Percentiles rank a stretch among this genome's conserved stretches.
These are phyloP conservation scores for Fraxinus latifolia DNA, from an alignment of 305 asterid species.

Conservation along the genomic window DNA sequence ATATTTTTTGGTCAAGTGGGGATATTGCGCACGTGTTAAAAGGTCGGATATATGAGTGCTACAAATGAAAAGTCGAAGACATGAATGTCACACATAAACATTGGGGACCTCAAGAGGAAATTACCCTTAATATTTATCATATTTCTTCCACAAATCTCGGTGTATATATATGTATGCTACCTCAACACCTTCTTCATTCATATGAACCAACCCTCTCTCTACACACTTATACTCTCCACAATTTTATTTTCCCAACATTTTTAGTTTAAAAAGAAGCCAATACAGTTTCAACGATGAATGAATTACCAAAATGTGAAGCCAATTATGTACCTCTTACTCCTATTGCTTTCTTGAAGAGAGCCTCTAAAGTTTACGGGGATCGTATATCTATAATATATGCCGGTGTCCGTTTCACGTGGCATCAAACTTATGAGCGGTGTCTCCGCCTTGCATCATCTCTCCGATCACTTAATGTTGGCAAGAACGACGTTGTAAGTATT, in stretches of 20 bases:
- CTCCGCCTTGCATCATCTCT: constrained; percentile 55
- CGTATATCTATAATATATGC: constrained; percentile 39
- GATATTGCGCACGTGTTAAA: too few relatives aligned
- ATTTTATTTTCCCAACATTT: not conserved
- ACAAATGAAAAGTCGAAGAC: not conserved
- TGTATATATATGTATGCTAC: not conserved
- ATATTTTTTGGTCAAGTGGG: too few relatives aligned
- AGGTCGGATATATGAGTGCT: too few relatives aligned
- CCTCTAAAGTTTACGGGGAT: constrained; percentile 37
- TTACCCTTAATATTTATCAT: not conserved
- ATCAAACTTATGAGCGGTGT: constrained; percentile 46
- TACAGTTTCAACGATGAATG: constrained; percentile 30
- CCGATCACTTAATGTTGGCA: constrained; percentile 31
- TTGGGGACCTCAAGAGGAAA: not conserved
- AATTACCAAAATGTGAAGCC: constrained; percentile 41
- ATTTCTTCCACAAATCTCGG: constrained; percentile 1
- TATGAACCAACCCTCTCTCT: not conserved
- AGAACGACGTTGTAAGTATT: constrained; percentile 41
- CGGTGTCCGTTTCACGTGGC: constrained; percentile 44
- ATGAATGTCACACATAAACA: not conserved
- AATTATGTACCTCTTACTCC: constrained; percentile 55
- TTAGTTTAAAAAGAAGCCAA: not conserved
- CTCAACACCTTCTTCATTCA: not conserved
- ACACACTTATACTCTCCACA: not conserved
- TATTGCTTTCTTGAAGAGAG: constrained; percentile 48